Evolutionary conservation across 352 stramenopile genomes (phyloP).

Genomic region (Phytophthora hybrid): DNA sequence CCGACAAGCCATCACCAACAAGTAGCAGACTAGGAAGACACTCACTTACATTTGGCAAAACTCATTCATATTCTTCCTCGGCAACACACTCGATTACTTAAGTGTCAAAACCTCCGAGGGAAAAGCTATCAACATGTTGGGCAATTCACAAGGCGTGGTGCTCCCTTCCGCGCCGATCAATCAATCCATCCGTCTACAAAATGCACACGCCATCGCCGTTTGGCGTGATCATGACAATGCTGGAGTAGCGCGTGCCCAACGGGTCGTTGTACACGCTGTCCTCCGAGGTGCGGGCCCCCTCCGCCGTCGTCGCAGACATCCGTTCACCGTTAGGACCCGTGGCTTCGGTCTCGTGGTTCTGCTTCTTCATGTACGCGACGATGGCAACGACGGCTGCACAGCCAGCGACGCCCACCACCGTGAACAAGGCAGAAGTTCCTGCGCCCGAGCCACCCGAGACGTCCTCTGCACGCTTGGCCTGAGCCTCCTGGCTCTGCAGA

Average conservation of each 20-base stretch:
- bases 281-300: conserved; percentile 53
- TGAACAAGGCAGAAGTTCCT: conserved; percentile 20
- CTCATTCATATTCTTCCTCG: conserved; percentile 19
- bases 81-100: conserved; percentile 38
- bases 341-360: conserved; percentile 25
- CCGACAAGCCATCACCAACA: neutral
- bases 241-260: conserved; percentile 82
- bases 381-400: conserved; percentile 59
- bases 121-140: conserved; percentile 40
- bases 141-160: conserved; percentile 38
- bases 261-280: conserved; percentile 82
- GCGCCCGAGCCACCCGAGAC: conserved; percentile 34
- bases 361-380: conserved; percentile 64
- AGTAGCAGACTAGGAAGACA: neutral
- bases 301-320: conserved; percentile 48
- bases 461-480: conserved; percentile 48
- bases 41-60: neutral
- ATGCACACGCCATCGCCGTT: conserved; percentile 85
- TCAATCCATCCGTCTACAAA: conserved; percentile 48
- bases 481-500: conserved; percentile 52
- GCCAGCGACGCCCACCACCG: conserved; percentile 35
- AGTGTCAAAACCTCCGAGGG: conserved; percentile 35
- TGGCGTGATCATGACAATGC: conserved; percentile 89
- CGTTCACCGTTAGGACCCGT: conserved; percentile 39
- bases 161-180: conserved; percentile 9